Percentiles rank a stretch among this genome's conserved stretches.
Conservation (phyloP, 116 monocot species). For the Trichopus zeylanicus region DNA sequence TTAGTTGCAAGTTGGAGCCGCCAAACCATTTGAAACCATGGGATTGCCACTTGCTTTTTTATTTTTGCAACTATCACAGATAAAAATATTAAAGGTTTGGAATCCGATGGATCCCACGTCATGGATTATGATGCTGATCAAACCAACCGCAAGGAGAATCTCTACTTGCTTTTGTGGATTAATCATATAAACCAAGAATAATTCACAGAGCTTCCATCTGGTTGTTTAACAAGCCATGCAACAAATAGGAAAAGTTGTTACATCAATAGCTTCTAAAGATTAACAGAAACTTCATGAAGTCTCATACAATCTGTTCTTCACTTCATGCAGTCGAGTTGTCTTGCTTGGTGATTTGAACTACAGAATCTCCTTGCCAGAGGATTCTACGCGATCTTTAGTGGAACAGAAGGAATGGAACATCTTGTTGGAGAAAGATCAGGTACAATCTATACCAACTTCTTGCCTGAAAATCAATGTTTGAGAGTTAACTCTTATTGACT, state of each 20-base stretch:
- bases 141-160: too few relatives aligned
- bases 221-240: too few relatives aligned
- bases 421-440: constrained; percentile 84
- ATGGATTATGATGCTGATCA: too few relatives aligned
- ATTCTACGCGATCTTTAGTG: constrained; percentile 38
- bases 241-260: too few relatives aligned
- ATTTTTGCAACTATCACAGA: not conserved
- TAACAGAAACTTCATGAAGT: too few relatives aligned
- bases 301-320: too few relatives aligned
- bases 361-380: constrained; percentile 60
- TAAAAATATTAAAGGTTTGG: not conserved
- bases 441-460: constrained; percentile 8
- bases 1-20: constrained; percentile 1
- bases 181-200: too few relatives aligned
- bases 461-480: not conserved
- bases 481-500: too few relatives aligned
- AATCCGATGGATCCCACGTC: too few relatives aligned
- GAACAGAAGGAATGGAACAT: constrained; percentile 53
- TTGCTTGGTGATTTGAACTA: constrained; percentile 82
- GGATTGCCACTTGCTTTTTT: not conserved
- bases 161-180: too few relatives aligned
- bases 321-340: constrained; percentile 50
- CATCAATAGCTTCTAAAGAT: too few relatives aligned
- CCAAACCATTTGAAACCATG: not conserved
- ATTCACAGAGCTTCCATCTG: too few relatives aligned